Conservation (phyloP, 192 early-diverging fungal species). For the Chytriomyces confervae region DNA sequence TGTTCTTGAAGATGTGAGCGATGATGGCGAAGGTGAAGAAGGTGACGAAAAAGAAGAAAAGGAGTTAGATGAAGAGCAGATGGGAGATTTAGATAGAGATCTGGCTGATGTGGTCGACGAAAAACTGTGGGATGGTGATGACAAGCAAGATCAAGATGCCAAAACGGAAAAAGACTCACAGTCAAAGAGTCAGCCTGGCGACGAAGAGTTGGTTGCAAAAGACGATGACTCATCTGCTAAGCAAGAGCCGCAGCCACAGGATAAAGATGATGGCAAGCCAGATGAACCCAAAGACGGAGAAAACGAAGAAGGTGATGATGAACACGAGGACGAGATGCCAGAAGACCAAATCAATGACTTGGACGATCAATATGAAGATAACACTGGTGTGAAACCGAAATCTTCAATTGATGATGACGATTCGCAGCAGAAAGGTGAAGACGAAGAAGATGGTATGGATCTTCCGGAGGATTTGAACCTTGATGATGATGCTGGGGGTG, state of each 20-base stretch:
- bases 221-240: constrained; percentile 54
- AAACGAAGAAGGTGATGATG: constrained; percentile 45
- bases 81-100: constrained; percentile 88
- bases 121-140: constrained; percentile 94
- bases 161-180: constrained; percentile 68
- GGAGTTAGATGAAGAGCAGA: constrained; percentile 81
- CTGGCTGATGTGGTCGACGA: constrained; percentile 92
- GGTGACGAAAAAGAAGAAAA: constrained; percentile 78
- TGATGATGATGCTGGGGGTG: constrained; percentile 61
- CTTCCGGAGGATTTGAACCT: constrained; percentile 80
- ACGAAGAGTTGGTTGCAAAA: constrained; percentile 54
- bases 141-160: constrained; percentile 60
- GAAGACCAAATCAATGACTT: constrained; percentile 48
- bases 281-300: constrained; percentile 56
- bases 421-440: constrained; percentile 48
- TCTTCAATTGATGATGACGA: constrained; percentile 34
- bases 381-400: constrained; percentile 53
- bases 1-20: constrained; percentile 82
- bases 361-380: constrained; percentile 55
- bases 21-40: constrained; percentile 72
- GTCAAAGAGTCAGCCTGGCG: constrained; percentile 44
- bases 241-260: constrained; percentile 47
- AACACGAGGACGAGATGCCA: constrained; percentile 44
- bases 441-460: constrained; percentile 73
- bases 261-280: constrained; percentile 50